phyloP scores from a whole-genome alignment of 768 basidiomycete genomes.

The Lentinus brumalis region DNA sequence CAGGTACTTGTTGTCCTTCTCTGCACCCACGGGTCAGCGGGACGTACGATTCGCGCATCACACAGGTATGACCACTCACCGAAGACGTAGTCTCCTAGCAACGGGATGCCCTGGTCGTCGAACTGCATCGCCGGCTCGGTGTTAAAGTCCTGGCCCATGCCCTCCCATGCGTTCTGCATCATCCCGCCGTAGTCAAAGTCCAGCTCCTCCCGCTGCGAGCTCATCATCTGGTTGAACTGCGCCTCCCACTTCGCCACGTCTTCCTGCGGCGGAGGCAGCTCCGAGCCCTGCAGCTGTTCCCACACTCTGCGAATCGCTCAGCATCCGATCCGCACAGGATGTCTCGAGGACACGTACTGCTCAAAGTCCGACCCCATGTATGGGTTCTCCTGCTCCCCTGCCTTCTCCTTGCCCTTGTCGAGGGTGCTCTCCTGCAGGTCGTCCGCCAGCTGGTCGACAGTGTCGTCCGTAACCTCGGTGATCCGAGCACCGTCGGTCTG shows the following conservation, averaged over 20 bases:
- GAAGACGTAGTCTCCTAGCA: slow-evolving; percentile 72
- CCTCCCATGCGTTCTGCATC: slow-evolving; percentile 70
- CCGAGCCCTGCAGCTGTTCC: slow-evolving; percentile 61
- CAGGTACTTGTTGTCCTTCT: slow-evolving; percentile 71
- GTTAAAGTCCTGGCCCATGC: slow-evolving; percentile 43
- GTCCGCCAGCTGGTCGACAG: slow-evolving; percentile 37
- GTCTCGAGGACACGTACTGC: slow-evolving; percentile 42
- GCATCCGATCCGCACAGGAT: not conserved
- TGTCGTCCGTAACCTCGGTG: slow-evolving; percentile 51
- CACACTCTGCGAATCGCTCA: slow-evolving; percentile 49
- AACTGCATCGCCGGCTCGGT: slow-evolving; percentile 46
- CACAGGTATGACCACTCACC: slow-evolving; percentile 50
- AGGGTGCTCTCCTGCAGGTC: slow-evolving; percentile 36
- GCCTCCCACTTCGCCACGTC: slow-evolving; percentile 83
- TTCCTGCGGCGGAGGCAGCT: slow-evolving; percentile 55
- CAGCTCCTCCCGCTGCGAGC: slow-evolving; percentile 56
- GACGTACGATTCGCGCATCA: not conserved
- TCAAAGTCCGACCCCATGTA: slow-evolving; percentile 47
- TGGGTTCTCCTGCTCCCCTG: slow-evolving; percentile 2
- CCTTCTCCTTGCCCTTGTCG: slow-evolving; percentile 16
- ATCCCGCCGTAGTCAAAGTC: slow-evolving; percentile 59
- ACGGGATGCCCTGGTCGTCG: slow-evolving; percentile 75
- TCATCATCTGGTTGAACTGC: slow-evolving; percentile 80
- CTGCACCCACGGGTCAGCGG: slow-evolving; percentile 39
- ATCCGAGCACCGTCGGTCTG: slow-evolving; percentile 50